Base-by-base conservation (phyloP, 2,329 filamentous ascomycete species). In the Xylariaceae sp. region DNA sequence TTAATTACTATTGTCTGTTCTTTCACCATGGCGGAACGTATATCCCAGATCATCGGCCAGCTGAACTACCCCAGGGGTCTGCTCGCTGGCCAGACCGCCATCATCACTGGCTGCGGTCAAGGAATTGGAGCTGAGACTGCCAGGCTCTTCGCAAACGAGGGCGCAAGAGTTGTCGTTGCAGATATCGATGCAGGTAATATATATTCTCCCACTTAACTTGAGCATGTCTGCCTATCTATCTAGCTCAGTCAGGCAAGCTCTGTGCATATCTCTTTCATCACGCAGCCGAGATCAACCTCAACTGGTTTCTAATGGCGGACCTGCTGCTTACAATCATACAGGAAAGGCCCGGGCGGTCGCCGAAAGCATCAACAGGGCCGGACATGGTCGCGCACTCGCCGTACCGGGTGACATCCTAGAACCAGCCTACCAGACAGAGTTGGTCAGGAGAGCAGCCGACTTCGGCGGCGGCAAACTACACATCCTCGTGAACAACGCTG, bases 401-500 rank as follows among this genome's bases (percentile, higher is more conserved):
- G 86, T 94, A 0, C 78, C 85, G 0, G 92, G 92, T 61, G 90
- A 96, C 70, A 83, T 96, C 71, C 81, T 91, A 18, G 82, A 90
- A 71, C 78, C 84, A 51, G 76, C 79, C 17, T 93, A 94, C 74
- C 81, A 92, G 71, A 80, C 84, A 61, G 77, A 80, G 8, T 82
- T 96, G n/a, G 85, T 96, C 30, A 79, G 86, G 71, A 84, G 86
- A 70, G 82, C 90, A 0, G 91, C 89, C 1, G 87, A 87, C 52
- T 95, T 96, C 71, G 92, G 92, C 60, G 78, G 82, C 64, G 91
- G 90, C 70, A 95, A 95, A 79, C 92, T 96, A 63, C 88, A 96
- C 74, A 88, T 94, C 72, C 88, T 96, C 58, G 89, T 96, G 61
- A 95, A 96, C 76, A 96, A 96, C 73, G 92, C 91, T 0, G 91